Conservation (phyloP, 305 asterid species). For the Fraxinus baroniana region DNA sequence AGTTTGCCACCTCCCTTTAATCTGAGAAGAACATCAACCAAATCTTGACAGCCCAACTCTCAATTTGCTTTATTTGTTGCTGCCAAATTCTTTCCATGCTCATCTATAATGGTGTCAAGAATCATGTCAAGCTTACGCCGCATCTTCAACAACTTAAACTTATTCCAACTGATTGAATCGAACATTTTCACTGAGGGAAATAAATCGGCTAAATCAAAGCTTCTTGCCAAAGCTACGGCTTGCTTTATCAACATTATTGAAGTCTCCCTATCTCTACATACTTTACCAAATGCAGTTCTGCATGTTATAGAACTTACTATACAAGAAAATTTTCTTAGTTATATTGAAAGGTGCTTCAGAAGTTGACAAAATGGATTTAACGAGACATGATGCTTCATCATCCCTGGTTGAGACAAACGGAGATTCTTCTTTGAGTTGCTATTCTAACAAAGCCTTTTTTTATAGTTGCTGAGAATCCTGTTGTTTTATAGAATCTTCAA, state of each 20-base stretch:
- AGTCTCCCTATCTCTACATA: constrained; percentile 13
- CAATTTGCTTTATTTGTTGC: background rate
- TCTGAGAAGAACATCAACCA: background rate
- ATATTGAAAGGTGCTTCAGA: constrained; percentile 4
- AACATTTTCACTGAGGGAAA: constrained; percentile 27
- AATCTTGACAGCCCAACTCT: background rate
- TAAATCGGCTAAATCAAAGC: constrained; percentile 23
- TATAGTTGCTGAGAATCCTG: too few relatives aligned
- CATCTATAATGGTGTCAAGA: constrained; percentile 20
- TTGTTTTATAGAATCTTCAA: too few relatives aligned
- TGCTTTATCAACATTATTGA: background rate
- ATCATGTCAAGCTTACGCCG: constrained; percentile 1
- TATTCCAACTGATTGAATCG: constrained; percentile 21
- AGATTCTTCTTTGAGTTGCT: too few relatives aligned
- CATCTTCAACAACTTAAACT: constrained; percentile 1
- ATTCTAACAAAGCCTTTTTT: too few relatives aligned
- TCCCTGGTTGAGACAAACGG: constrained; percentile 17
- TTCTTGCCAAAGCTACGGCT: background rate
- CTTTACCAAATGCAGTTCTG: constrained; percentile 28
- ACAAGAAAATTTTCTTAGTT: constrained; percentile 1
- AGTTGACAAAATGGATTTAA: background rate
- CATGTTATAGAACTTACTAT: constrained; percentile 7
- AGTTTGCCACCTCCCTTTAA: background rate
- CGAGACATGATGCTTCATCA: constrained; percentile 9
- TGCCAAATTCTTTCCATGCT: constrained; percentile 8